Conservation (phyloP, 805 yeast species). For the Yarrowia keelungensis region DNA sequence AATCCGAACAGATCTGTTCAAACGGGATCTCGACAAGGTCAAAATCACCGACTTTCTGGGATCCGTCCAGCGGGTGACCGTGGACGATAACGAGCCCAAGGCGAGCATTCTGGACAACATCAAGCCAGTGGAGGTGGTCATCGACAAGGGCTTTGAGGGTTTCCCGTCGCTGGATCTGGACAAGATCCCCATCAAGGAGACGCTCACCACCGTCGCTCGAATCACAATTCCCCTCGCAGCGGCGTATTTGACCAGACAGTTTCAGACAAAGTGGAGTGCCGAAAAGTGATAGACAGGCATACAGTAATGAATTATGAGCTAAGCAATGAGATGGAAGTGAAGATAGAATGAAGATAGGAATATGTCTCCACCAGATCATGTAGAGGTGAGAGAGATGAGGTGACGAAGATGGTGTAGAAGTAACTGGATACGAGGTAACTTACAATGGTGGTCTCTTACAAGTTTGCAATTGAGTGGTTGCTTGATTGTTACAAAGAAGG, state of each 20-base stretch:
- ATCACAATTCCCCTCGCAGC: constrained; percentile 19
- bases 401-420: no score
- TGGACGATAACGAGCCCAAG: constrained; percentile 55
- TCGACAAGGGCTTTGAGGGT: constrained; percentile 18
- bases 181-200: not conserved
- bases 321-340: no score
- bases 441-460: no score
- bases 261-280: constrained; percentile 7
- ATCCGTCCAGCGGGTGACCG: constrained; percentile 78
- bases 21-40: constrained; percentile 70
- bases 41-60: constrained; percentile 93
- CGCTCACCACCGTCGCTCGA: constrained; percentile 19
- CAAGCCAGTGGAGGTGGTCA: constrained; percentile 5
- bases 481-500: no score
- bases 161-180: constrained; percentile 9
- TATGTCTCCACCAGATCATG: no score
- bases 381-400: no score
- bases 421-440: no score
- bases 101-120: constrained; percentile 25
- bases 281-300: not conserved
- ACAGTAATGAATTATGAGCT: not conserved
- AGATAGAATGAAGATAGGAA: no score
- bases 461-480: no score
- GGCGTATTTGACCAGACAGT: constrained; percentile 22
- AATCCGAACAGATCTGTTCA: constrained; percentile 79